Evolutionary conservation across 2,329 filamentous ascomycete species (phyloP).

Genomic region (Biscogniauxia mediterranea): DNA sequence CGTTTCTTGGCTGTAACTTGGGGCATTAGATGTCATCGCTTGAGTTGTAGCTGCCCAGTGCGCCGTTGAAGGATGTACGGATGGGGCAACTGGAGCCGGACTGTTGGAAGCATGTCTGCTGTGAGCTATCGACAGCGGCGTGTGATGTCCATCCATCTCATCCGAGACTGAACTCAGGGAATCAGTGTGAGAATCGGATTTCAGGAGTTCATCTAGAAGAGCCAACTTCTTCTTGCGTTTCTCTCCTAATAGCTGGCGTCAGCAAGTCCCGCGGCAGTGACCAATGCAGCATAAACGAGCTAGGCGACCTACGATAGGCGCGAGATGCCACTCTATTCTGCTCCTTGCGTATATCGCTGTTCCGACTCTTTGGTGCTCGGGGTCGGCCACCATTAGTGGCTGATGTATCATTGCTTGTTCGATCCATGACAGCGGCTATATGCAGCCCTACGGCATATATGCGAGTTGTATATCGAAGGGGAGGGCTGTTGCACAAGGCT

Average conservation of each 20-base stretch:
- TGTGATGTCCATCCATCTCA: slow-evolving; percentile 25
- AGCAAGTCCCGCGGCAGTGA: slow-evolving; percentile 9
- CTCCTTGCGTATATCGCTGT: slow-evolving; percentile 31
- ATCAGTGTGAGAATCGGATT: slow-evolving; percentile 29
- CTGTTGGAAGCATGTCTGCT: slow-evolving; percentile 25
- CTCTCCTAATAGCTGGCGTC: slow-evolving; percentile 33
- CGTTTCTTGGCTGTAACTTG: slow-evolving; percentile 17
- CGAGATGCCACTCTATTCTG: slow-evolving; percentile 32
- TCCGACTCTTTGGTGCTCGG: slow-evolving; percentile 26
- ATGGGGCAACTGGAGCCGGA: slow-evolving; percentile 20
- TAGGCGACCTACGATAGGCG: slow-evolving; percentile 32
- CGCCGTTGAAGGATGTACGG: slow-evolving; percentile 13
- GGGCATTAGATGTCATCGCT: slow-evolving; percentile 18
- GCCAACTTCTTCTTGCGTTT: slow-evolving; percentile 44
- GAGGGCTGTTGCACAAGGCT: slow-evolving; percentile 5
- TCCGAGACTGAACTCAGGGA: slow-evolving; percentile 32
- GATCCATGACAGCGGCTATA: slow-evolving; percentile 21
- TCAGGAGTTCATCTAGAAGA: slow-evolving; percentile 38
- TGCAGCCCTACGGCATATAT: slow-evolving; percentile 8
- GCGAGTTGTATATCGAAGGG: slow-evolving; percentile 2
- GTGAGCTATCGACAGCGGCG: slow-evolving; percentile 14
- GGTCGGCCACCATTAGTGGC: slow-evolving; percentile 12
- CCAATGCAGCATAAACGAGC: not conserved
- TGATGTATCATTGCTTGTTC: slow-evolving; percentile 10
- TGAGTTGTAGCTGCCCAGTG: slow-evolving; percentile 18